A percentile compares a stretch with the other conserved stretches of the same genome.
Evolutionary conservation across 495 filamentous ascomycete species (phyloP).

Genomic region (Hamigera avellanea): DNA sequence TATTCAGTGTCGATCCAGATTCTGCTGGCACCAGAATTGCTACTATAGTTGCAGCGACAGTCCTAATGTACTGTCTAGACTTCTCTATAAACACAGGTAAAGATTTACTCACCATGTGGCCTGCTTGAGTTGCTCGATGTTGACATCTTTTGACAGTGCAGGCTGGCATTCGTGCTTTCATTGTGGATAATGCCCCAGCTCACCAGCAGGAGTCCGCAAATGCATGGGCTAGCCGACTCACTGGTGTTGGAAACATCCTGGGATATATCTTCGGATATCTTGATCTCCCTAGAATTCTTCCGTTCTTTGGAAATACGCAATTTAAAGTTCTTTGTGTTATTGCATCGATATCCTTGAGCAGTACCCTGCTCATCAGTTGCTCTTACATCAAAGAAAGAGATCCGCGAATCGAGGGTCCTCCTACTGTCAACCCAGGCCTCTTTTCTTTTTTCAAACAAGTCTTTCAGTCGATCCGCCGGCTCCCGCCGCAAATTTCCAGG

Average conservation of each 20-base stretch:
- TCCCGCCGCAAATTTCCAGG: constrained; percentile 68
- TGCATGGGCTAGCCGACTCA: constrained; percentile 72
- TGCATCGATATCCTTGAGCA: constrained; percentile 54
- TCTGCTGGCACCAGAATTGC: constrained; percentile 47
- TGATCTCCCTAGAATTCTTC: constrained; percentile 55
- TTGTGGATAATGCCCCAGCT: constrained; percentile 77
- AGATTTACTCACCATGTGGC: constrained; percentile 7
- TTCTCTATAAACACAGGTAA: constrained; percentile 87
- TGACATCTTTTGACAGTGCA: constrained; percentile 45
- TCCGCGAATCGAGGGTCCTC: constrained; percentile 55
- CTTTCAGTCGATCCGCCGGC: constrained; percentile 57
- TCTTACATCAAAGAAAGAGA: constrained; percentile 63
- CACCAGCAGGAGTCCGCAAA: constrained; percentile 88
- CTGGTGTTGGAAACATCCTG: constrained; percentile 75
- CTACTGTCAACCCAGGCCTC: constrained; percentile 47
- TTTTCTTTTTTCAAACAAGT: constrained; percentile 68
- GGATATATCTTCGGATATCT: constrained; percentile 77
- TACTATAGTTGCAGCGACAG: constrained; percentile 62
- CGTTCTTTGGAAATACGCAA: constrained; percentile 72
- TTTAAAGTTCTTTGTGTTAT: constrained; percentile 84
- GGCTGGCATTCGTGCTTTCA: constrained; percentile 78
- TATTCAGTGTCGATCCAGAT: constrained; percentile 58
- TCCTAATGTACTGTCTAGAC: constrained; percentile 76
- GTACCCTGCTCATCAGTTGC: constrained; percentile 57
- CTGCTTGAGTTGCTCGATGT: not conserved